Base-by-base conservation (phyloP, 805 yeast species). In the Suhomyces emberorum region DNA sequence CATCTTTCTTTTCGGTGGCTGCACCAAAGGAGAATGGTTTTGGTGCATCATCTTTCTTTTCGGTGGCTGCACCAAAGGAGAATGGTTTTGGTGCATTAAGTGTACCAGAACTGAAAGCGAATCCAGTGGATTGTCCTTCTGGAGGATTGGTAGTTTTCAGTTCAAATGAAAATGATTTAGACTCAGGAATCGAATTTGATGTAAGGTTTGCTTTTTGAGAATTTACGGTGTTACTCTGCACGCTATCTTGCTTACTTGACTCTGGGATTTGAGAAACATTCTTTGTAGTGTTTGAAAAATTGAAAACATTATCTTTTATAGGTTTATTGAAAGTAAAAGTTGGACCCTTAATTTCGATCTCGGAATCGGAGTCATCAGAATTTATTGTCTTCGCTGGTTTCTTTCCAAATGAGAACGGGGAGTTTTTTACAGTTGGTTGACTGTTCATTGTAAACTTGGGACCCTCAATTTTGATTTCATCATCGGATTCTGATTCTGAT, bases 301-400 rank as follows among this genome's bases (percentile, higher is more conserved):
- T 54, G 43, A 67, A 67, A 8, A 64, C 62, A 15, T 48, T 50
- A 38, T 66, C 72, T 28, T 53, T 48, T 14, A 65, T 65, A 8
- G 57, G 49, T 40, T 66, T 66, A 41, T 55, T 57, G 47, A 68
- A 66, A 3, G 55, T 71, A 54, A 86, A 86, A 10, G 69, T 59
- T 15, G 95, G 95, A 1, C 95, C 95, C 56, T 84, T 76, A 19
- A 83, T 73, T 52, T 79, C 81, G 17, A 80, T 59, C 22, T 79
- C 85, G 1, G 76, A 69, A 30, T 76, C 81, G 1, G 73, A 63
- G 35, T 72, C 79, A 3, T 72, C 63, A 27, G 49, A 54, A 8
- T 47, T 48, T 24, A 44, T 41, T 32, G 54, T 53, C 28, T 52
- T 48, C 14, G 42, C 47, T 19, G 54, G 52, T 32, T 61, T 57